These are phyloP conservation scores for Crucihimalaya himalaica DNA, from an alignment of 345 rosid species.

Conservation along the genomic window DNA sequence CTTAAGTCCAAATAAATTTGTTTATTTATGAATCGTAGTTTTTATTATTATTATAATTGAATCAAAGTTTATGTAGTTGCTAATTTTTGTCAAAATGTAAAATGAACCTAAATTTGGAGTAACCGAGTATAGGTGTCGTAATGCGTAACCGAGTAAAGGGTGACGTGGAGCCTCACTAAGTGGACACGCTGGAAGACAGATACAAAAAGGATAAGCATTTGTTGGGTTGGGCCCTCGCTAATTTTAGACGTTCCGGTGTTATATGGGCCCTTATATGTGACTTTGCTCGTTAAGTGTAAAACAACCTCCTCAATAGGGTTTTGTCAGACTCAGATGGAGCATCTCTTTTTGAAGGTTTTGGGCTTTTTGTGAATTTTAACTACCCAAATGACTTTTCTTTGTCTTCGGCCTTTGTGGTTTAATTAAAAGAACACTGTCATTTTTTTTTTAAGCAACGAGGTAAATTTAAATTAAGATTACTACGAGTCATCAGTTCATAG, in stretches of 20 bases:
- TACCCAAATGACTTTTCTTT: background rate
- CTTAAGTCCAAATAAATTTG: background rate
- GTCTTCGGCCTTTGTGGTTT: background rate
- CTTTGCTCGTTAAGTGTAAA: background rate
- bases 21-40: no score
- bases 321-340: background rate
- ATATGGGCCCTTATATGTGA: slow-evolving; percentile 29
- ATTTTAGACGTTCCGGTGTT: no score
- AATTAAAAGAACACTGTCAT: background rate
- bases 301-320: background rate
- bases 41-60: no score
- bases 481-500: background rate
- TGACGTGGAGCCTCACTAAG: slow-evolving; percentile 30
- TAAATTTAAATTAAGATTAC: background rate
- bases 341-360: background rate
- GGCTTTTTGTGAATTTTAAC: slow-evolving; percentile 2
- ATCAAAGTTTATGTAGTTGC: background rate
- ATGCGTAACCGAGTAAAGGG: no score
- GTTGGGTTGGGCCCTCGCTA: no score
- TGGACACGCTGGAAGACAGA: slow-evolving; percentile 33
- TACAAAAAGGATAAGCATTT: slow-evolving; percentile 9
- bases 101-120: slow-evolving; percentile 1
- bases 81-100: background rate
- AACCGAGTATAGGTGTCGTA: no score
- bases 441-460: background rate